Evolutionary conservation across 2,329 filamentous ascomycete species (phyloP).

Genomic region (Sporothrix phasma): DNA sequence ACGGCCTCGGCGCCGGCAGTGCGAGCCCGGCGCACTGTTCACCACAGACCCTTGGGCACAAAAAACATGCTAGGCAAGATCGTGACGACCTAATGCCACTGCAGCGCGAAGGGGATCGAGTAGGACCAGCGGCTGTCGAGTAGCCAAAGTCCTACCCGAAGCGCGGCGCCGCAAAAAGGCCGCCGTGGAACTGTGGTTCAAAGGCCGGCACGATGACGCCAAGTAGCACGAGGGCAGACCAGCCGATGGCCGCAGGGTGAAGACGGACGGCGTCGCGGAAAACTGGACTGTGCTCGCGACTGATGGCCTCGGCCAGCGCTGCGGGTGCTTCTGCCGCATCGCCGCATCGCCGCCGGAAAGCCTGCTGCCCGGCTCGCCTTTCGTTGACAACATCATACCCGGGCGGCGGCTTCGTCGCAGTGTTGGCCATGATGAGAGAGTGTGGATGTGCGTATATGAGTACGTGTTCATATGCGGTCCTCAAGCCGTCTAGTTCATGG

Average conservation of each 20-base stretch:
- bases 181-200: conserved; percentile 9
- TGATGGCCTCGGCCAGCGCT: background rate
- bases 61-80: conserved; percentile 37
- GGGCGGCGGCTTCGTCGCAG: background rate
- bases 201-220: conserved; percentile 12
- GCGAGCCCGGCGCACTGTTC: conserved; percentile 37
- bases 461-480: too few species aligned
- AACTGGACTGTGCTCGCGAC: background rate
- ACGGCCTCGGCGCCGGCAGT: conserved; percentile 32
- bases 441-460: background rate
- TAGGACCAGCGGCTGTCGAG: conserved; percentile 37
- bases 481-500: too few species aligned
- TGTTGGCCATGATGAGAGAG: background rate
- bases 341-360: background rate
- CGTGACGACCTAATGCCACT: conserved; percentile 40
- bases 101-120: conserved; percentile 38
- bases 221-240: conserved; percentile 8
- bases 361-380: background rate
- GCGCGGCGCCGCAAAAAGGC: conserved; percentile 4
- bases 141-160: conserved; percentile 10
- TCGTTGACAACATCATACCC: background rate
- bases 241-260: conserved; percentile 5
- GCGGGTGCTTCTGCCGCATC: background rate
- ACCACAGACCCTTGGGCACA: conserved; percentile 42
- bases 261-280: conserved; percentile 7